Evolutionary conservation across 169 alveolate genomes (phyloP).

Genomic region (Plasmodium chabaudi): DNA sequence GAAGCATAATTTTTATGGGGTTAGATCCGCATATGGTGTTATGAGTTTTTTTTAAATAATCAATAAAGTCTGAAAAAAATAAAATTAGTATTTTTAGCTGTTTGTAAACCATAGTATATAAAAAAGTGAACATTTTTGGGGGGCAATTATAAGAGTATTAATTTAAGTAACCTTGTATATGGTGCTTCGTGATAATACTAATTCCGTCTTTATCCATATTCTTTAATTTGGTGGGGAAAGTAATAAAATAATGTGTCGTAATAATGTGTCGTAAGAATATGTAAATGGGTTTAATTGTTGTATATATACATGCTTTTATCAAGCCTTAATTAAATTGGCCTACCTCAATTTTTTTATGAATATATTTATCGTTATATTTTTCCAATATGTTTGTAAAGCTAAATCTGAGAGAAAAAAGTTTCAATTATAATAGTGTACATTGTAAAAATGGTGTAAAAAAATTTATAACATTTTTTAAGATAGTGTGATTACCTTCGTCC

Average conservation of each 20-base stretch:
- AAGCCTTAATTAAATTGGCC: neutral
- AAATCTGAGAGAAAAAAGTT: neutral
- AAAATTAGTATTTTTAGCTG: neutral
- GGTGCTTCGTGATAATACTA: conserved; percentile 35
- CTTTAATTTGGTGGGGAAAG: conserved; percentile 8
- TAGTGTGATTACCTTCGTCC: conserved; percentile 86
- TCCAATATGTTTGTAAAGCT: conserved; percentile 55
- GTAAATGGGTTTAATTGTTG: too few species aligned
- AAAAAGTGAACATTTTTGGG: too few species aligned
- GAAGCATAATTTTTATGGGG: conserved; percentile 92
- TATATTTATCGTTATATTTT: conserved; percentile 40
- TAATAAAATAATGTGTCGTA: neutral
- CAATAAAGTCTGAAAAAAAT: conserved; percentile 80
- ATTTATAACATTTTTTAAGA: neutral
- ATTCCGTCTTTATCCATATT: conserved; percentile 64
- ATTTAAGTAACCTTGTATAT: conserved; percentile 15
- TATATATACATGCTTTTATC: too few species aligned
- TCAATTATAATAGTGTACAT: neutral
- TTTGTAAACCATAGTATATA: too few species aligned
- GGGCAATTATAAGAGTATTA: too few species aligned
- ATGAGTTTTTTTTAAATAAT: conserved; percentile 90
- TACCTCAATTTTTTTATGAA: conserved; percentile 63
- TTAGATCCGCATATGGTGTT: conserved; percentile 97
- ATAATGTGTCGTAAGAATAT: too few species aligned
- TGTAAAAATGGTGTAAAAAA: neutral